A percentile compares a stretch with the other conserved stretches of the same genome.
Conservation (phyloP, 441 rosid genomes). For the Syzygium malaccense region DNA sequence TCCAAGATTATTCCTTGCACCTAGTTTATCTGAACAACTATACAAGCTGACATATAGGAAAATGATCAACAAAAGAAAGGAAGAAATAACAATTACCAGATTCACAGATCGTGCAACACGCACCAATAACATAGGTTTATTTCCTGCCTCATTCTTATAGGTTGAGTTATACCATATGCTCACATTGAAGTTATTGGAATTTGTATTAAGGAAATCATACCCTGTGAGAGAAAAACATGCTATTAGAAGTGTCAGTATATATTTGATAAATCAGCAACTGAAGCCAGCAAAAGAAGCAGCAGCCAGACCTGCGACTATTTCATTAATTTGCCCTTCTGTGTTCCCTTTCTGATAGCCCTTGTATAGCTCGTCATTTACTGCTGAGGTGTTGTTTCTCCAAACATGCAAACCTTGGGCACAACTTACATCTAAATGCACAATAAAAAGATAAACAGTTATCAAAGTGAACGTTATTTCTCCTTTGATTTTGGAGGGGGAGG, state of each 20-base stretch:
- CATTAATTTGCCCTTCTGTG: not conserved
- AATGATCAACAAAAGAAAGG: not conserved
- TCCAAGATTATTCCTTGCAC: not conserved
- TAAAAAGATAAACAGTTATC: not conserved
- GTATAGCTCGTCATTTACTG: not conserved
- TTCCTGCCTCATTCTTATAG: not conserved
- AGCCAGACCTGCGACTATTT: slow-evolving; percentile 1
- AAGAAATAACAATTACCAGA: slow-evolving; percentile 5
- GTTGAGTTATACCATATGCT: slow-evolving; percentile 4
- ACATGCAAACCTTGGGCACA: not conserved
- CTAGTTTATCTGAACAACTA: not conserved
- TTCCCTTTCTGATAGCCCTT: slow-evolving; percentile 2
- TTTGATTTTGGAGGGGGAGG: not conserved
- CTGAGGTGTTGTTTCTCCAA: slow-evolving; percentile 1
- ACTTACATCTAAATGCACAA: not conserved
- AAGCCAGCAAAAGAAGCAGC: not conserved
- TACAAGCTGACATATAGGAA: not conserved
- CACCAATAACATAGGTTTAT: not conserved
- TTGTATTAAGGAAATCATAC: slow-evolving; percentile 7
- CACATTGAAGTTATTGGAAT: not conserved
- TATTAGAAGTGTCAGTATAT: not conserved
- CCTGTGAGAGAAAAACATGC: not conserved
- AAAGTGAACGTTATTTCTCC: not conserved
- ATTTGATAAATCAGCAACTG: not conserved
- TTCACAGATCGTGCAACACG: not conserved